Evolutionary conservation across 352 stramenopile species (phyloP).

Genomic region (Phytopythium mirpurense): DNA sequence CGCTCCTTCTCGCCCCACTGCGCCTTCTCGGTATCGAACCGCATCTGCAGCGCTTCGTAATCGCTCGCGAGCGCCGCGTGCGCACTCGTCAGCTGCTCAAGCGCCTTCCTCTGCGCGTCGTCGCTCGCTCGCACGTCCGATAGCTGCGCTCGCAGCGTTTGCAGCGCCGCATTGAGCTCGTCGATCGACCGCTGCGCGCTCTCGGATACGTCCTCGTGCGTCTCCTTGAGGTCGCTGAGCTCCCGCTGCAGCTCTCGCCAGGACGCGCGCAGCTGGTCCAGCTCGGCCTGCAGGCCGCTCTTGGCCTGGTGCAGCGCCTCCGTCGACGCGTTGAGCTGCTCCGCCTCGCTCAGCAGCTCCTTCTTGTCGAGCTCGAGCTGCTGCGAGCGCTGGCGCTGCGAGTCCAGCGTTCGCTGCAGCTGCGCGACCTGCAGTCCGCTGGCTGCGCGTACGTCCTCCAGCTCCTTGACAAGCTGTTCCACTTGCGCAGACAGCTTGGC

Average conservation of each 20-base stretch:
- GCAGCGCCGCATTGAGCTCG: conserved; percentile 24
- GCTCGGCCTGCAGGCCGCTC: conserved; percentile 50
- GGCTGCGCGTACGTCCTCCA: conserved; percentile 30
- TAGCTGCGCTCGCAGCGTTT: conserved; percentile 18
- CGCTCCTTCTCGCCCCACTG: conserved; percentile 27
- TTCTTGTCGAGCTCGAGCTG: conserved; percentile 60
- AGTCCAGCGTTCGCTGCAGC: conserved; percentile 50
- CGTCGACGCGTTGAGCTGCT: conserved; percentile 50
- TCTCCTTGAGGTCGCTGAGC: conserved; percentile 55
- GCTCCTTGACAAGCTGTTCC: conserved; percentile 41
- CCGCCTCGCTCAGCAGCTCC: conserved; percentile 59
- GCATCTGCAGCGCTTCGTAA: conserved; percentile 16
- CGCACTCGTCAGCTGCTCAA: conserved; percentile 4
- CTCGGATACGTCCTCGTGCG: conserved; percentile 34
- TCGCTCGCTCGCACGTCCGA: conserved; percentile 9
- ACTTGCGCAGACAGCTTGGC: conserved; percentile 32
- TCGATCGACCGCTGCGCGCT: conserved; percentile 29
- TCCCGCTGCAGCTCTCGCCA: conserved; percentile 47
- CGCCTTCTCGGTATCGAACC: conserved; percentile 21
- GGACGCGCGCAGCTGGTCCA: conserved; percentile 43
- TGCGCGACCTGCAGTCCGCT: conserved; percentile 49
- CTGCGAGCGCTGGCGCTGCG: conserved; percentile 29
- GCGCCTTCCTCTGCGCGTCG: conserved; percentile 12
- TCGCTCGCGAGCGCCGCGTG: conserved; percentile 18
- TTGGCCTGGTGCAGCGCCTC: conserved; percentile 44